Evolutionary conservation across 176 grass and related monocot genomes (phyloP).

Genomic region (Luzula sylvatica): DNA sequence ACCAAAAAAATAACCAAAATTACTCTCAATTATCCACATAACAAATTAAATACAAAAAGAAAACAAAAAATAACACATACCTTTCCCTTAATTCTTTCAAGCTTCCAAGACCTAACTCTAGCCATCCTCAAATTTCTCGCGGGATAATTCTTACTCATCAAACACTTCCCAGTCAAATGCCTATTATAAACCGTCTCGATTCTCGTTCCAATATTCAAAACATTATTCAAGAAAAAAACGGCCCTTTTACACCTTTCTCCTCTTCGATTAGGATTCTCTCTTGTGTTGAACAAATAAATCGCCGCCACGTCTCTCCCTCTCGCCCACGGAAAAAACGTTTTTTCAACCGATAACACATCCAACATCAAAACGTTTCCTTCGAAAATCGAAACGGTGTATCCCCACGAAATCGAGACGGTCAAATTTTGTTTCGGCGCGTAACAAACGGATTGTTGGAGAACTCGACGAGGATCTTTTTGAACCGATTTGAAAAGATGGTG

Average conservation of each 20-base stretch:
- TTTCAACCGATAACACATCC: slow-evolving; percentile 61
- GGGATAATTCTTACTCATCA: slow-evolving; percentile 21
- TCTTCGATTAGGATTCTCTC: slow-evolving; percentile 22
- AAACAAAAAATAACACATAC: slow-evolving; percentile 30
- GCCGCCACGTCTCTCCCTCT: slow-evolving; percentile 37
- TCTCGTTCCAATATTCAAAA: slow-evolving; percentile 21
- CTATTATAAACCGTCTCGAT: slow-evolving; percentile 52
- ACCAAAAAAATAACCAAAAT: slow-evolving; percentile 5
- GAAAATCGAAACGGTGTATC: slow-evolving; percentile 62
- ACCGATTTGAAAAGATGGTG: slow-evolving; percentile 47
- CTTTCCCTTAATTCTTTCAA: slow-evolving; percentile 39
- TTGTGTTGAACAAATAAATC: slow-evolving; percentile 68
- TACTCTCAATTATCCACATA: too few species aligned
- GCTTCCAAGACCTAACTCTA: slow-evolving; percentile 34
- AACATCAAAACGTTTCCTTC: slow-evolving; percentile 57
- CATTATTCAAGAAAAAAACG: slow-evolving; percentile 54
- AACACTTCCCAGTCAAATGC: slow-evolving; percentile 37
- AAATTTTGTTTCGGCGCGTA: slow-evolving; percentile 40
- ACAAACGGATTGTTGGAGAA: slow-evolving; percentile 88
- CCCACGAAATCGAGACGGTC: slow-evolving; percentile 71
- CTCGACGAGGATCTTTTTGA: slow-evolving; percentile 52
- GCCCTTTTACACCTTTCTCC: slow-evolving; percentile 60
- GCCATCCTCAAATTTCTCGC: slow-evolving; percentile 33
- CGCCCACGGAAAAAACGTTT: slow-evolving; percentile 71
- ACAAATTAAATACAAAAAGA: background rate